Percentiles rank a stretch among this genome's conserved stretches.
phyloP scores from a whole-genome alignment of 1,284 basidiomycete species.

The Ganoderma lucidum region DNA sequence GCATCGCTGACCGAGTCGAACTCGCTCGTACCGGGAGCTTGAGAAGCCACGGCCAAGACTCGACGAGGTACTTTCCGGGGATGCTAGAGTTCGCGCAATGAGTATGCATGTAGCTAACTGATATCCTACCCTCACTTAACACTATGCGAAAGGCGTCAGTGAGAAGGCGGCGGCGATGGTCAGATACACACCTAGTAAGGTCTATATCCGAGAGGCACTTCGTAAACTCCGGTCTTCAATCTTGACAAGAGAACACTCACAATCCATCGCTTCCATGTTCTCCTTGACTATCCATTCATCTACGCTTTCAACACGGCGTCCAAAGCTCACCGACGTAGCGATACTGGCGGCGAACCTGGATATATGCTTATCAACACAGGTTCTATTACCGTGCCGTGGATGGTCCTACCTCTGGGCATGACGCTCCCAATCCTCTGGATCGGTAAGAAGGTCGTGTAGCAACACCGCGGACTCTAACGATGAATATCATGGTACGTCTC shows the following conservation, averaged over 20 bases:
- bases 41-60: constrained; percentile 57
- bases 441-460: constrained; percentile 50
- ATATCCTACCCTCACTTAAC: constrained; percentile 41
- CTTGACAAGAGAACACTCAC: constrained; percentile 38
- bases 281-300: constrained; percentile 57
- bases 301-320: constrained; percentile 52
- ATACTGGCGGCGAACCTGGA: constrained; percentile 55
- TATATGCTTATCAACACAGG: neutral
- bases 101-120: neutral
- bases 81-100: constrained; percentile 44
- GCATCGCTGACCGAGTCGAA: too few relatives aligned
- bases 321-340: constrained; percentile 55
- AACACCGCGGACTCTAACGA: constrained; percentile 57
- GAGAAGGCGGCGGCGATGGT: too few relatives aligned
- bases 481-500: constrained; percentile 56
- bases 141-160: constrained; percentile 31
- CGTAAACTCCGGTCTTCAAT: neutral
- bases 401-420: constrained; percentile 51
- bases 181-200: constrained; percentile 45
- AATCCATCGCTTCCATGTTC: constrained; percentile 52
- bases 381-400: neutral
- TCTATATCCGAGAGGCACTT: constrained; percentile 34
- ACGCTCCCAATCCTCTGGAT: constrained; percentile 50
- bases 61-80: constrained; percentile 61
- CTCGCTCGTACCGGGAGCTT: constrained; percentile 49